Percentiles rank a stretch among this genome's conserved stretches.
Evolutionary conservation across 2,329 filamentous ascomycete species (phyloP).

Genomic region (Apiospora saccharicola): DNA sequence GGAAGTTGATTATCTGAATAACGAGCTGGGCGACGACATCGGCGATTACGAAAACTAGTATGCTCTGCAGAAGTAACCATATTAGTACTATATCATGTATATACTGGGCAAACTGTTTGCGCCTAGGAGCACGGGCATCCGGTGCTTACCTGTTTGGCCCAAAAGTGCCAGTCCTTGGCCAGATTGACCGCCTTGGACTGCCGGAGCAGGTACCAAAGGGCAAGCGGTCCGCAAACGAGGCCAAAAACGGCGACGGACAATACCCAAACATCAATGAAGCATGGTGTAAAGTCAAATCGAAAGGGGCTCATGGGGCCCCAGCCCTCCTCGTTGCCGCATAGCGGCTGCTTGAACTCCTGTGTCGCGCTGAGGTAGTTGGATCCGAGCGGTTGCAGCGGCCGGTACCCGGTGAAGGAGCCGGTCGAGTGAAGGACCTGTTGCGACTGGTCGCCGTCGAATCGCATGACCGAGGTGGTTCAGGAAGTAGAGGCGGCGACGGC

Average conservation of each 20-base stretch:
- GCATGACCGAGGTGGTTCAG: conserved; percentile 44
- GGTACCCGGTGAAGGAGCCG: conserved; percentile 68
- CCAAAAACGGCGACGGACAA: conserved; percentile 80
- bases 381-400: conserved; percentile 57
- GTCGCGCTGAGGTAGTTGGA: conserved; percentile 67
- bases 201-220: conserved; percentile 80
- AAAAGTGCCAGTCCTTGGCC: conserved; percentile 90
- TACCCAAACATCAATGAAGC: conserved; percentile 94
- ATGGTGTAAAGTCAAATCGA: conserved; percentile 95
- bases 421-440: conserved; percentile 61
- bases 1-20: conserved; percentile 76
- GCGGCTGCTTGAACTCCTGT: conserved; percentile 65
- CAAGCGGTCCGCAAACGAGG: conserved; percentile 76
- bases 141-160: conserved; percentile 79
- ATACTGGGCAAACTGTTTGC: neutral
- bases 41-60: conserved; percentile 72
- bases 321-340: conserved; percentile 90
- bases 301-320: conserved; percentile 92
- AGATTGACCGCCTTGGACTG: conserved; percentile 72
- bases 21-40: conserved; percentile 75
- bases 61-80: conserved; percentile 43
- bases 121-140: neutral
- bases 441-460: conserved; percentile 43
- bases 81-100: conserved; percentile 28
- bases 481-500: conserved; percentile 29